Evolutionary conservation across 805 yeast species (phyloP).

Genomic region (Pichia pseudocactophila): DNA sequence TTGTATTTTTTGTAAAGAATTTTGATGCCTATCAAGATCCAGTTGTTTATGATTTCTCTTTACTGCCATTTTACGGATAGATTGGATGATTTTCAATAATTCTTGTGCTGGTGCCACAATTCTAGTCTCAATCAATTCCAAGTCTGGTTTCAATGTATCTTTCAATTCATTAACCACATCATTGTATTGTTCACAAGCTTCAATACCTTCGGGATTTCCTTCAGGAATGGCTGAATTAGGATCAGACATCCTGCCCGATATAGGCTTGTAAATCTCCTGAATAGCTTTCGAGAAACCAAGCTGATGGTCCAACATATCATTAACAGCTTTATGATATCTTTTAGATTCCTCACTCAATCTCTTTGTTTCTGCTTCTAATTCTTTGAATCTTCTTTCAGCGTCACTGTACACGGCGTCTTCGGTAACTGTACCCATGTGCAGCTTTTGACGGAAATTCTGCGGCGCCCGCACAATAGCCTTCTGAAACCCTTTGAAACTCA

Average conservation of each 20-base stretch:
- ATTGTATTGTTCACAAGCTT: constrained; percentile 87
- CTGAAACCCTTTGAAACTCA: constrained; percentile 86
- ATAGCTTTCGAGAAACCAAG: constrained; percentile 92
- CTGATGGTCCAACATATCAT: constrained; percentile 88
- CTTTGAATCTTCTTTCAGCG: constrained; percentile 94
- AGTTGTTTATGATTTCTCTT: constrained; percentile 94
- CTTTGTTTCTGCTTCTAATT: constrained; percentile 82
- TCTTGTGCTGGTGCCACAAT: constrained; percentile 91
- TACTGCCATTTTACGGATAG: constrained; percentile 86
- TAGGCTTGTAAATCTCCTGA: constrained; percentile 94
- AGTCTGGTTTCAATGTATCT: constrained; percentile 80
- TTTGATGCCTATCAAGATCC: constrained; percentile 81
- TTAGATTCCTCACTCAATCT: constrained; percentile 83
- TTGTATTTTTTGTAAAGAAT: constrained; percentile 62
- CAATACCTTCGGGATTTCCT: constrained; percentile 94
- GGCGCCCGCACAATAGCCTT: constrained; percentile 84
- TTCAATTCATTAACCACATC: constrained; percentile 82
- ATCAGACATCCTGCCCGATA: constrained; percentile 84
- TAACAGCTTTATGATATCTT: constrained; percentile 84
- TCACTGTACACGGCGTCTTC: constrained; percentile 84
- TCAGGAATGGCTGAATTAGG: constrained; percentile 81
- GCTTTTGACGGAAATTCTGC: constrained; percentile 79
- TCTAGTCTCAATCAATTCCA: constrained; percentile 83
- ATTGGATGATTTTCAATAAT: constrained; percentile 67
- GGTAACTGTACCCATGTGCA: constrained; percentile 78